Base-by-base conservation (phyloP, 768 basidiomycete genomes). In the Kwoniella sp. region DNA sequence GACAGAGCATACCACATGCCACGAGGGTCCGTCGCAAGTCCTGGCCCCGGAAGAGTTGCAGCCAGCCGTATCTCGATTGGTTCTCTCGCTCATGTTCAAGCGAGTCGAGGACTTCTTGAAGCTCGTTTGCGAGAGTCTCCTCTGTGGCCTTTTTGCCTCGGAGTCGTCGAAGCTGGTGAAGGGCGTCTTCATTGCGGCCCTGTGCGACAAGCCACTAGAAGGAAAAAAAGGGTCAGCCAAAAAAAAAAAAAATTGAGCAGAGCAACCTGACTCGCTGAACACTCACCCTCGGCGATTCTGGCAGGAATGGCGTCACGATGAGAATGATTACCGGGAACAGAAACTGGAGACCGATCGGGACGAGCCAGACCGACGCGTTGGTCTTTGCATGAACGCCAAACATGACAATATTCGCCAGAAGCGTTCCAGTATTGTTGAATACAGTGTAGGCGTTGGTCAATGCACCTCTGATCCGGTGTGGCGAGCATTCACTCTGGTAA, bases 1-100 rank as follows among this genome's bases (percentile, higher is more conserved):
- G 47, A 57, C 57, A 60, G n/a, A 36, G 57, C 25, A 64, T 29
- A 24, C 62, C 67, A 24, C 58, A 40, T 21, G 52, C 67, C 25
- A 68, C 47, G 21, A 68, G 46, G 8, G 67, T 68, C 12, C 67
- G 51, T 9, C 67, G 57, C 19, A 68, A 55, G 25, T 68, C 55
- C 22, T 36, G 40, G 8, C 60, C 55, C 21, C 59, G 54, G 60
- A 67, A 67, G 12, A 66, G 36, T 22, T 55, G 36, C 7, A 55
- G 21, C 55, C 55, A 55, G 29, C 55, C 55, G 8, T 33, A 22
- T n/a, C n/a, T 53, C 9, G 52, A 53, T 22, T 53, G 52, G 27
- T 53, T 53, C 25, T 27, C 52, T 27, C 52, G 52, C 52, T 53
- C 52, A 8, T 53, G 52, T 30, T 53, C 52, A 10, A 53, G 52